phyloP scores from a whole-genome alignment of 129 eudicot genomes.

The Ambrosia artemisiifolia region DNA sequence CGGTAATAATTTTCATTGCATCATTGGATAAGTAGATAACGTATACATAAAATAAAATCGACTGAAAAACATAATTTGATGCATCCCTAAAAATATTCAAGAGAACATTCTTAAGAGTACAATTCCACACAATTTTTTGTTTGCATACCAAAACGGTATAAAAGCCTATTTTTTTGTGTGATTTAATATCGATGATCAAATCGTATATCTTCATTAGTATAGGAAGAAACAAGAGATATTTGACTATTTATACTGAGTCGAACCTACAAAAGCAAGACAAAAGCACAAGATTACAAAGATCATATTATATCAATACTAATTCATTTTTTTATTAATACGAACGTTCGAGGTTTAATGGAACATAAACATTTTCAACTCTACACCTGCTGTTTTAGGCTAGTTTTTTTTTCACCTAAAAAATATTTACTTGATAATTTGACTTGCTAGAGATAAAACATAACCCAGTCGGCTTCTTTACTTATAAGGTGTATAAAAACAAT shows the following conservation, averaged over 20 bases:
- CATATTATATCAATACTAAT: neutral
- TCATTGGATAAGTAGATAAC: neutral
- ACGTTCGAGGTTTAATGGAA: no score
- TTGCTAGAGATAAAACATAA: neutral
- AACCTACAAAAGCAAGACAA: neutral
- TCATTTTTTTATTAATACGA: no score
- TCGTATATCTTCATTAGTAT: neutral
- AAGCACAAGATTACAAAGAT: neutral
- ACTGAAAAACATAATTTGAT: neutral
- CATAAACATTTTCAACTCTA: neutral
- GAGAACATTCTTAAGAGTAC: neutral
- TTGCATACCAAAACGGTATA: neutral
- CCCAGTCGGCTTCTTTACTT: neutral
- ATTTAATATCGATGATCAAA: neutral
- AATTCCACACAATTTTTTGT: conserved; percentile 1
- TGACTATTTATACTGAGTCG: neutral
- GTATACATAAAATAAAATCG: no score
- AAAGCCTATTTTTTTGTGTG: conserved; percentile 13
- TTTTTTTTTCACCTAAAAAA: neutral
- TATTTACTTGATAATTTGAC: neutral
- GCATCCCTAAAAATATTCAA: neutral
- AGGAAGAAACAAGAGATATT: neutral
- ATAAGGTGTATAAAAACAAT: neutral
- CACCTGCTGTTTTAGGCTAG: neutral
- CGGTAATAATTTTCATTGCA: neutral